Conservation (phyloP, 352 stramenopile species). For the Pythium scleroteichum region DNA sequence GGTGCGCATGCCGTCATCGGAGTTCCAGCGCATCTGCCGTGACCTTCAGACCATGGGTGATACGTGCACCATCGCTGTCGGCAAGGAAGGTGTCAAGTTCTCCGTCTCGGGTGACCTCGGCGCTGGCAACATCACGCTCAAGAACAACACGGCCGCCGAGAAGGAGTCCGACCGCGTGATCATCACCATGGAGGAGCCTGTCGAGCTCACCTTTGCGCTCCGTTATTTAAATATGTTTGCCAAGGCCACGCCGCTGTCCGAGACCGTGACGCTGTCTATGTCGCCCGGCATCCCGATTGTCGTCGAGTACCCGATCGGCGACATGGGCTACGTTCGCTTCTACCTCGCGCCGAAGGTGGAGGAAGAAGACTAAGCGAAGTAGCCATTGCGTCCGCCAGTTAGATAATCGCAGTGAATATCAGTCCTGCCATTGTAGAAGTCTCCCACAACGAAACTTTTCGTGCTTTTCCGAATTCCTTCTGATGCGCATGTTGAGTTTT, state of each 20-base stretch:
- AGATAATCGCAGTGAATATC: not conserved
- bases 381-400: not conserved
- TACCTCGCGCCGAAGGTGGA: conserved; percentile 99
- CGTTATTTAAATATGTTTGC: conserved; percentile 99
- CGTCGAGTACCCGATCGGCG: conserved; percentile 98
- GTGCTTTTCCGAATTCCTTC: too few species aligned
- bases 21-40: conserved; percentile 99
- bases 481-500: too few species aligned
- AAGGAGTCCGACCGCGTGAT: conserved; percentile 92
- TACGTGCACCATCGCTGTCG: conserved; percentile 95
- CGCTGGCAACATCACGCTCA: conserved; percentile 95
- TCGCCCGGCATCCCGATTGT: conserved; percentile 97
- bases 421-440: conserved; percentile 2
- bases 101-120: conserved; percentile 95
- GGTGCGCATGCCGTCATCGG: conserved; percentile 92
- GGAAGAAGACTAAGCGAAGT: conserved; percentile 88
- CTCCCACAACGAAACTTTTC: not conserved
- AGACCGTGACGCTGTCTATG: conserved; percentile 97
- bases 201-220: conserved; percentile 98
- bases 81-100: conserved; percentile 99
- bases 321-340: conserved; percentile 98
- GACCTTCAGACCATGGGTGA: conserved; percentile 99
- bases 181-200: conserved; percentile 99
- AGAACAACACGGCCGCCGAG: conserved; percentile 87
- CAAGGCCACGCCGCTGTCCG: conserved; percentile 96